Evolutionary conservation across 352 stramenopile genomes (phyloP).

Genomic region (Discostella stelligera): DNA sequence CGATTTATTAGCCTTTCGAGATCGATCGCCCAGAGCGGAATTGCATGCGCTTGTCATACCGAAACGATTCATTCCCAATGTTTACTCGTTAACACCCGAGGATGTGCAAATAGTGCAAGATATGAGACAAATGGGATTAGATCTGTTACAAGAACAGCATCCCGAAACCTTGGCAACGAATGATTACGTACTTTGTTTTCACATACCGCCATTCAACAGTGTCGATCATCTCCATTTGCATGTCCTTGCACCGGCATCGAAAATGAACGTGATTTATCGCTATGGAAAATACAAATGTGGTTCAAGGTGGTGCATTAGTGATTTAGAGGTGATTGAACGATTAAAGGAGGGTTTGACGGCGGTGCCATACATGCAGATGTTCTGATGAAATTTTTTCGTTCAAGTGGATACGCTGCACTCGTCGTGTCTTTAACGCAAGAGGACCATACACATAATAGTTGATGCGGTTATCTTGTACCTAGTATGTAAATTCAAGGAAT

Average conservation of each 20-base stretch:
- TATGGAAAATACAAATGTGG: constrained; percentile 55
- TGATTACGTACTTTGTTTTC: constrained; percentile 78
- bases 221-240: constrained; percentile 82
- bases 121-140: constrained; percentile 55
- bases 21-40: constrained; percentile 54
- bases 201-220: constrained; percentile 73
- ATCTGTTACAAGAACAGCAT: constrained; percentile 48
- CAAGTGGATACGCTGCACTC: too few relatives aligned
- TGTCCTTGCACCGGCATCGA: constrained; percentile 66
- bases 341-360: constrained; percentile 32
- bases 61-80: constrained; percentile 50
- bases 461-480: not conserved
- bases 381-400: not conserved
- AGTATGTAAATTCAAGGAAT: constrained; percentile 9
- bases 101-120: constrained; percentile 52
- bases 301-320: constrained; percentile 42
- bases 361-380: constrained; percentile 34
- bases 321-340: constrained; percentile 42
- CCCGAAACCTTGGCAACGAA: constrained; percentile 37
- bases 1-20: constrained; percentile 60
- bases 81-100: constrained; percentile 42
- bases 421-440: too few relatives aligned
- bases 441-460: not conserved
- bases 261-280: constrained; percentile 49
- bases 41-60: constrained; percentile 74